A percentile compares a stretch with the other conserved stretches of the same genome.
These are phyloP conservation scores for Collybia mongolica DNA, from an alignment of 768 basidiomycete genomes.

Conservation along the genomic window DNA sequence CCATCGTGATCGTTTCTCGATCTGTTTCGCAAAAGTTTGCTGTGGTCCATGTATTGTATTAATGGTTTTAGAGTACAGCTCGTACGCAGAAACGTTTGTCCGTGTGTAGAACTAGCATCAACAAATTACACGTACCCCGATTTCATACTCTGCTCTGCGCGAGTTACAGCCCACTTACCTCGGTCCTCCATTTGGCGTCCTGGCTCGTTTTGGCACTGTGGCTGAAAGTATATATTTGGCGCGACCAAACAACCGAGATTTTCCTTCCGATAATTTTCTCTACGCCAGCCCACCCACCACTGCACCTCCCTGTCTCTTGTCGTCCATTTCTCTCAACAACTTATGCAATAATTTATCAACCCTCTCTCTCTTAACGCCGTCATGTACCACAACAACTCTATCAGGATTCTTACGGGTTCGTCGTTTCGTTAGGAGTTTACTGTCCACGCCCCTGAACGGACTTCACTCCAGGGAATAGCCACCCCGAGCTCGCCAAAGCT, in stretches of 20 bases:
- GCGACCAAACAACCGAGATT: conserved; percentile 30
- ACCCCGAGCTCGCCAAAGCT: conserved; percentile 93
- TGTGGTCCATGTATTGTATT: no score
- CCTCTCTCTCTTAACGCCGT: conserved; percentile 12
- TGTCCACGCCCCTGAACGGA: conserved; percentile 12
- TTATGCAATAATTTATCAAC: conserved; percentile 21
- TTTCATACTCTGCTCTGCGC: no score
- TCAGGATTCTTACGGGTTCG: conserved; percentile 73
- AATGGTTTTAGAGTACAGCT: neutral
- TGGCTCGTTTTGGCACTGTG: conserved; percentile 24
- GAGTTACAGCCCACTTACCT: no score
- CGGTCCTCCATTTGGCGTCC: neutral
- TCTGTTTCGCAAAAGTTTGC: no score
- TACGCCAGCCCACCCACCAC: conserved; percentile 23
- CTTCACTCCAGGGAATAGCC: conserved; percentile 80
- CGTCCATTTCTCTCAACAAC: conserved; percentile 37
- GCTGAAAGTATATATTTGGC: conserved; percentile 44
- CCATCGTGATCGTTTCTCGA: conserved; percentile 27
- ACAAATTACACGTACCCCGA: conserved; percentile 1
- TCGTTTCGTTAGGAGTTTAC: conserved; percentile 6
- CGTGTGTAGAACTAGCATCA: conserved; percentile 7
- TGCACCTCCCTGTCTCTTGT: conserved; percentile 25
- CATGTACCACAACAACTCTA: conserved; percentile 84
- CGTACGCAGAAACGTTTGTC: conserved; percentile 16
- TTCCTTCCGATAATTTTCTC: conserved; percentile 28